Evolutionary conservation across 139 green algal genomes (phyloP).

Genomic region (Edaphochlamys debaryana): DNA sequence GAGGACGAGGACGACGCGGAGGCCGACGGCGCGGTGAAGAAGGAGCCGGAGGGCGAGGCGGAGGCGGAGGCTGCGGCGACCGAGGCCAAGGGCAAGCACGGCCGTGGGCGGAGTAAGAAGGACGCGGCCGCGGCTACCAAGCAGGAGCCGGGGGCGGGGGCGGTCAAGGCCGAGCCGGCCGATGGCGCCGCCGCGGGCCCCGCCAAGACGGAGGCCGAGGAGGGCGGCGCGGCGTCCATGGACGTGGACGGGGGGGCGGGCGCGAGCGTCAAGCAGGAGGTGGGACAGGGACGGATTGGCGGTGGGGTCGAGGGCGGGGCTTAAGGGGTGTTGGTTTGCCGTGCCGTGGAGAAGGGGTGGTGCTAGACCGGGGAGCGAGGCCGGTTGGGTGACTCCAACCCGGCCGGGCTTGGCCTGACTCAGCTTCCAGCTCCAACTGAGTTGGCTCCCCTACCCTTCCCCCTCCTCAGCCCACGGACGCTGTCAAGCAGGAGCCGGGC

Average conservation of each 20-base stretch:
- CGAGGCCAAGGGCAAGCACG: not conserved
- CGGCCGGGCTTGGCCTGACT: too few relatives aligned
- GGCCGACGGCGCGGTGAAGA: not conserved
- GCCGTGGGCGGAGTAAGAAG: too few relatives aligned
- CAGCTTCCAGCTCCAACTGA: too few relatives aligned
- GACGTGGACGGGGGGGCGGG: conserved; percentile 35
- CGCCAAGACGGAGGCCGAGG: conserved; percentile 37
- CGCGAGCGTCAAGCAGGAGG: conserved; percentile 30
- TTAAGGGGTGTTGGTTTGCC: too few relatives aligned
- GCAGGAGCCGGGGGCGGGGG: not conserved
- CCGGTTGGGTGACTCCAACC: too few relatives aligned
- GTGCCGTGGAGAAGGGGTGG: too few relatives aligned
- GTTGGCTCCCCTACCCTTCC: too few relatives aligned
- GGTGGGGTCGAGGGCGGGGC: too few relatives aligned
- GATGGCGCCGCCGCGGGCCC: too few relatives aligned
- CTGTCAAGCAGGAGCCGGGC: conserved; percentile 19
- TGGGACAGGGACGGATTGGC: not conserved
- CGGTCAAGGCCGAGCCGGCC: not conserved
- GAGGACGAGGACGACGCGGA: not conserved
- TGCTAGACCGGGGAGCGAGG: too few relatives aligned
- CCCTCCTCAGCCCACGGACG: too few relatives aligned
- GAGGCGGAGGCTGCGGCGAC: not conserved
- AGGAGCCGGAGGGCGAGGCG: not conserved
- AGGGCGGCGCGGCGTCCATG: conserved; percentile 18
- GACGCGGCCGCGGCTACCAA: not conserved